phyloP scores from a whole-genome alignment of 169 alveolate species.

The Theileria annulata region DNA sequence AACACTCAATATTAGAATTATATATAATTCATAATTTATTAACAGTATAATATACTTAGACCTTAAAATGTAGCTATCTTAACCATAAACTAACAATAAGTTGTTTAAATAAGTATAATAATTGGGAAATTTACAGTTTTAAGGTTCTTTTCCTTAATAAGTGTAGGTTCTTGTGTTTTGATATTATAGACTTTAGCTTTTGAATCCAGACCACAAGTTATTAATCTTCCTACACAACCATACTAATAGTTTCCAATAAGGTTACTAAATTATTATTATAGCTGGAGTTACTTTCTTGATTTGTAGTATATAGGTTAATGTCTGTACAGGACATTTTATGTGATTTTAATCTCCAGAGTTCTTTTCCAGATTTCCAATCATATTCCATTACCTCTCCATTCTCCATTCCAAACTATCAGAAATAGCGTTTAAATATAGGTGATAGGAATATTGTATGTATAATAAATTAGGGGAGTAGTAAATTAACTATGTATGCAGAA shows the following conservation, averaged over 20 bases:
- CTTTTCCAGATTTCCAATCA: slow-evolving; percentile 29
- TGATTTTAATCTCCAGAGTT: slow-evolving; percentile 41
- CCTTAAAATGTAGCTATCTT: too few relatives aligned
- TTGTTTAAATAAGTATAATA: too few relatives aligned
- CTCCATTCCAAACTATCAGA: slow-evolving; percentile 60
- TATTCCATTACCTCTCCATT: slow-evolving; percentile 44
- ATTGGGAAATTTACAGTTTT: slow-evolving; percentile 19
- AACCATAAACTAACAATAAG: too few relatives aligned
- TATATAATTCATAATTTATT: too few relatives aligned
- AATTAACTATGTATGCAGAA: background rate
- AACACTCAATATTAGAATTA: too few relatives aligned
- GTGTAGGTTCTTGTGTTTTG: slow-evolving; percentile 9
- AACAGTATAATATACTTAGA: too few relatives aligned
- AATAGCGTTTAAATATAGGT: too few relatives aligned
- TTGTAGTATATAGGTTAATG: too few relatives aligned
- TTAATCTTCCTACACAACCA: too few relatives aligned
- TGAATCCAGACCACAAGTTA: slow-evolving; percentile 64
- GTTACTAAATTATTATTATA: too few relatives aligned
- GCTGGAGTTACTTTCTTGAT: too few relatives aligned
- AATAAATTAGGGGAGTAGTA: background rate
- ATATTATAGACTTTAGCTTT: slow-evolving; percentile 56
- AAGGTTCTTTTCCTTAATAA: slow-evolving; percentile 43
- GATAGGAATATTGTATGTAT: background rate
- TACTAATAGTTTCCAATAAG: too few relatives aligned
- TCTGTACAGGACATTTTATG: slow-evolving; percentile 58